Percentiles rank a stretch among this genome's conserved stretches.
Conservation (phyloP, 208 protist species). For the Acanthamoeba royreba region DNA sequence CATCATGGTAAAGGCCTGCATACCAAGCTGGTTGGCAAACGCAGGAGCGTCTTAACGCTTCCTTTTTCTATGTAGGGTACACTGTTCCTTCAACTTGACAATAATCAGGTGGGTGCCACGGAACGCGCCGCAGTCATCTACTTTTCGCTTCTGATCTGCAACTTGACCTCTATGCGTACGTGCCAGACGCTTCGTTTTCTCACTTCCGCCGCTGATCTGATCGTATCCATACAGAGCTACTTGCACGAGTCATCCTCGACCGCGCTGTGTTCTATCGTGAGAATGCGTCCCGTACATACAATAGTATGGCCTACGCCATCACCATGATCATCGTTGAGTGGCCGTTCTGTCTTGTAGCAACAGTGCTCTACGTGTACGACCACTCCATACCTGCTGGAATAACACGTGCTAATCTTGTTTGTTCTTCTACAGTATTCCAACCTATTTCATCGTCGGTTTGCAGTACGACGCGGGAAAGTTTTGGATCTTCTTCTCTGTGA, state of each 20-base stretch:
- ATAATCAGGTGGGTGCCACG: neutral
- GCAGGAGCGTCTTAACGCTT: neutral
- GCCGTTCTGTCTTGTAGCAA: neutral
- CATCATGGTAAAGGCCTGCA: neutral
- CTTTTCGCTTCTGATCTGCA: slow-evolving; percentile 27
- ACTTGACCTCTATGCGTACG: slow-evolving; percentile 10
- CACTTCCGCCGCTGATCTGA: neutral
- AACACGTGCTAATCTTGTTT: neutral
- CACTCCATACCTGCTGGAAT: neutral
- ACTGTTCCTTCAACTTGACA: slow-evolving; percentile 9
- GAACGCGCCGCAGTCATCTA: neutral
- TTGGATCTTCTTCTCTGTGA: slow-evolving; percentile 20
- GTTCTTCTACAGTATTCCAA: neutral
- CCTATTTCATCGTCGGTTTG: slow-evolving; percentile 11
- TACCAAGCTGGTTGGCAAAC: neutral
- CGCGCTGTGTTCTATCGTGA: slow-evolving; percentile 17
- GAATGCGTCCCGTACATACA: slow-evolving; percentile 9
- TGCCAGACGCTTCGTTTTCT: neutral
- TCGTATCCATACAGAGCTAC: neutral
- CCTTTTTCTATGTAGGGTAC: neutral
- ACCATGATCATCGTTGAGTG: neutral
- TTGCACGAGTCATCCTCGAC: neutral
- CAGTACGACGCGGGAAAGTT: slow-evolving; percentile 40
- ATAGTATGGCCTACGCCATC: neutral
- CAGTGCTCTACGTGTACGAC: neutral